These are phyloP conservation scores for Diaporthe helianthi DNA, from an alignment of 2,329 filamentous ascomycete species.

Conservation along the genomic window DNA sequence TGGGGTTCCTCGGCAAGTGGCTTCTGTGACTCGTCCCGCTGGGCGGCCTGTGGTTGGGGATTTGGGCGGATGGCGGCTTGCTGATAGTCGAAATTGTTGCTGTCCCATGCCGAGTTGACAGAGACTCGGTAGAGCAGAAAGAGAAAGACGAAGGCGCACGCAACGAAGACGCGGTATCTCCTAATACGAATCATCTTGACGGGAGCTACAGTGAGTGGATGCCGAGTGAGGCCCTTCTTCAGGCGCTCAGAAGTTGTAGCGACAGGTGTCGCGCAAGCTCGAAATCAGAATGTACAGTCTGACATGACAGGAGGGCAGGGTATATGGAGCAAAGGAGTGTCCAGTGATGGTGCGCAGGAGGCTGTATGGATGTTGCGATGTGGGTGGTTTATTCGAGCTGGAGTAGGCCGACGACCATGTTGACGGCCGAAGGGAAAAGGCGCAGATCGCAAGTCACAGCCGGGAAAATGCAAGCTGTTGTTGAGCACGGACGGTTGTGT, in stretches of 20 bases:
- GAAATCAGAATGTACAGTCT: constrained; percentile 5
- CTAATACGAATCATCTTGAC: constrained; percentile 62
- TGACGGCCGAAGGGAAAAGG: background rate
- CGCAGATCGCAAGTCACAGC: background rate
- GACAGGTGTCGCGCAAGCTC: background rate
- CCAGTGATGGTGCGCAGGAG: background rate
- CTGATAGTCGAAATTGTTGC: constrained; percentile 29
- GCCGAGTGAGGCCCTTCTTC: background rate
- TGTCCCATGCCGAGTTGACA: constrained; percentile 49
- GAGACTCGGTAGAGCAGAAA: constrained; percentile 60
- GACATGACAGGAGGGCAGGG: background rate
- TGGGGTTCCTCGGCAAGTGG: constrained; percentile 3
- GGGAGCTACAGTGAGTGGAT: background rate
- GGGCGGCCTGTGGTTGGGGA: constrained; percentile 3
- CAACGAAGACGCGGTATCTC: constrained; percentile 66
- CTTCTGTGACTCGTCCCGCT: constrained; percentile 5
- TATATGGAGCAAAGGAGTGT: background rate
- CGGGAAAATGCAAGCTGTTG: background rate
- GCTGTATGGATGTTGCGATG: background rate
- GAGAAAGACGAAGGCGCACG: constrained; percentile 61
- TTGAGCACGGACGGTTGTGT: background rate
- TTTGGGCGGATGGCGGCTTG: constrained; percentile 22
- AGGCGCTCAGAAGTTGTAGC: background rate
- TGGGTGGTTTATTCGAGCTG: background rate
- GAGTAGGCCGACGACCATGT: constrained; percentile 6